Conservation (phyloP, 2,329 filamentous ascomycete genomes). For the Diaporthe longicolla region DNA sequence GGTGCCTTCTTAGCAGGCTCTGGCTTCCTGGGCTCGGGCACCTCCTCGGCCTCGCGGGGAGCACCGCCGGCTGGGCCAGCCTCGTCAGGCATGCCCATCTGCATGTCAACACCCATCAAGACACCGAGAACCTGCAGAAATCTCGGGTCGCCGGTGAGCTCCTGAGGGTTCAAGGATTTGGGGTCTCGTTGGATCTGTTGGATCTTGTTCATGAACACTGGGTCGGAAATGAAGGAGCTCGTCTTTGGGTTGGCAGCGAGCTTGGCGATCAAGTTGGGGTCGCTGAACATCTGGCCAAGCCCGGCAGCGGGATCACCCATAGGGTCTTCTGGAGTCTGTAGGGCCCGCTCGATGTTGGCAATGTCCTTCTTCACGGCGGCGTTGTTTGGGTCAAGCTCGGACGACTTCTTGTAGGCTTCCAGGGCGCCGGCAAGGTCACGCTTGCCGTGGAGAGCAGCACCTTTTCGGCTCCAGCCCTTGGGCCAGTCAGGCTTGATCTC, state of each 20-base stretch:
- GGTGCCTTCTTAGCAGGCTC: slow-evolving; percentile 69
- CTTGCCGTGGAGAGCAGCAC: slow-evolving; percentile 88
- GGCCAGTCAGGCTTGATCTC: slow-evolving; percentile 98
- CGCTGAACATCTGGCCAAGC: slow-evolving; percentile 93
- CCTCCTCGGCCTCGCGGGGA: slow-evolving; percentile 77
- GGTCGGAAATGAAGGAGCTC: slow-evolving; percentile 81
- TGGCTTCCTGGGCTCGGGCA: slow-evolving; percentile 74
- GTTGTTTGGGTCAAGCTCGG: slow-evolving; percentile 93
- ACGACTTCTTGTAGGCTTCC: slow-evolving; percentile 93
- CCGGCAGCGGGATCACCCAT: slow-evolving; percentile 78
- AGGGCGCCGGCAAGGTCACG: slow-evolving; percentile 88
- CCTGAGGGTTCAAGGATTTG: slow-evolving; percentile 72
- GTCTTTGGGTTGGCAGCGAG: slow-evolving; percentile 97
- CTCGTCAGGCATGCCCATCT: slow-evolving; percentile 64
- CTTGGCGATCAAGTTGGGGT: slow-evolving; percentile 91
- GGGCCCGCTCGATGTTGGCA: slow-evolving; percentile 86
- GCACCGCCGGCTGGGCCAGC: slow-evolving; percentile 49
- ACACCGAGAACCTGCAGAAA: slow-evolving; percentile 96
- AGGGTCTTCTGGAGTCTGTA: slow-evolving; percentile 65
- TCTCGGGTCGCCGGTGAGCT: slow-evolving; percentile 88
- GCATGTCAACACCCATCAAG: slow-evolving; percentile 93
- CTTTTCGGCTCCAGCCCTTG: slow-evolving; percentile 96
- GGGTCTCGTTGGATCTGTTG: slow-evolving; percentile 87
- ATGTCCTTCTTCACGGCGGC: slow-evolving; percentile 93
- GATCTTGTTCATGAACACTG: slow-evolving; percentile 91